Percentiles rank a stretch among this genome's conserved stretches.
phyloP scores from a whole-genome alignment of 1,284 basidiomycete genomes.

The Malassezia dermatis region DNA sequence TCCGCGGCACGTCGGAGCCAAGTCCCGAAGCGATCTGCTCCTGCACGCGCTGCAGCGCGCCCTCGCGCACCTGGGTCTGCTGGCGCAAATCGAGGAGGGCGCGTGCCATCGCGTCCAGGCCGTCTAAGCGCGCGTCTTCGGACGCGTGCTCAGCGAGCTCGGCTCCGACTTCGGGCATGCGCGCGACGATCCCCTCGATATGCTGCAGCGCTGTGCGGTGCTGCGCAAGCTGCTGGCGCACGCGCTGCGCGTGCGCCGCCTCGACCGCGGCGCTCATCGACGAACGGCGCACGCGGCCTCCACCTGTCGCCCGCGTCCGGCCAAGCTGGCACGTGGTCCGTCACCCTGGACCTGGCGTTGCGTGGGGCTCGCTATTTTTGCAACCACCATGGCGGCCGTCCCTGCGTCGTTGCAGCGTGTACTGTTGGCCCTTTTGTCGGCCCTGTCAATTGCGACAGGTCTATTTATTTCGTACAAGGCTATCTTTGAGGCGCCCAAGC shows the following conservation, averaged over 20 bases:
- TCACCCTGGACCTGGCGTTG: background rate
- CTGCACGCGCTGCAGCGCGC: constrained; percentile 20
- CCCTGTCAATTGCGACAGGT: constrained; percentile 3
- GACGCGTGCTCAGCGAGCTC: constrained; percentile 12
- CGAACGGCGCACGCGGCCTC: background rate
- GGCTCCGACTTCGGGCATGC: constrained; percentile 7
- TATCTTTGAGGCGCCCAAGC: constrained; percentile 4
- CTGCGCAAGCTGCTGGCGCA: constrained; percentile 6
- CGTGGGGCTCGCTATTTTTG: background rate
- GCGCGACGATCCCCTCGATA: background rate
- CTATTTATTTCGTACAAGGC: constrained; percentile 4
- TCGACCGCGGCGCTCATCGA: background rate
- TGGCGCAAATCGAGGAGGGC: constrained; percentile 29
- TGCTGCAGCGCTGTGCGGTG: background rate
- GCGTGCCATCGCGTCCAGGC: constrained; percentile 23
- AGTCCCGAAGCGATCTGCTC: background rate
- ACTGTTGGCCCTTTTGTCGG: background rate
- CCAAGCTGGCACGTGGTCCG: background rate
- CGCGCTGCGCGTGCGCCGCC: constrained; percentile 10
- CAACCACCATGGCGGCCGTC: constrained; percentile 4
- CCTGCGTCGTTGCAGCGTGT: background rate
- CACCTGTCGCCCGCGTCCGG: background rate
- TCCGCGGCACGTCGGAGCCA: constrained; percentile 7
- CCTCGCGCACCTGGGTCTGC: constrained; percentile 20
- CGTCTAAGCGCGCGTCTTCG: constrained; percentile 12